Evolutionary conservation across 2,329 filamentous ascomycete species (phyloP).

Genomic region (Neonectria magnoliae): DNA sequence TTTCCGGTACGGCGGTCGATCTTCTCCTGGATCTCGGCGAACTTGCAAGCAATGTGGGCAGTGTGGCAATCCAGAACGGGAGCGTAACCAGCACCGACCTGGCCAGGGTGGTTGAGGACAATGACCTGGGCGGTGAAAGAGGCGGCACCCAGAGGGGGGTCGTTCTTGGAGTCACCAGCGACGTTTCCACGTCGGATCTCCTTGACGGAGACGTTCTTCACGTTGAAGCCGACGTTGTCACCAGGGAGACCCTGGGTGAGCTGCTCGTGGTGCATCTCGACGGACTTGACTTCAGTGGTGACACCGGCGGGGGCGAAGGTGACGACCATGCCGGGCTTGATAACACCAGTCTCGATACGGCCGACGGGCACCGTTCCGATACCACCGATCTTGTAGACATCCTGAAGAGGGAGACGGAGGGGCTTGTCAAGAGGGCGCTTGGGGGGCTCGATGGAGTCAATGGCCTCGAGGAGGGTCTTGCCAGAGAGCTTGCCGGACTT

Average conservation of each 20-base stretch:
- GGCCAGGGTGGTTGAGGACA: slow-evolving; percentile 99
- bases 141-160: slow-evolving; percentile 87
- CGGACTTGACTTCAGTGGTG: slow-evolving; percentile 99
- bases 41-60: slow-evolving; percentile 99
- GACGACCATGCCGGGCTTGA: slow-evolving; percentile 92
- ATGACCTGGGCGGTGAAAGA: slow-evolving; percentile 99
- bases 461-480: slow-evolving; percentile 99
- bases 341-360: slow-evolving; percentile 99
- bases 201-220: slow-evolving; percentile 99
- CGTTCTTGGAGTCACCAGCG: slow-evolving; percentile 99
- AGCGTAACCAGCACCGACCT: slow-evolving; percentile 98
- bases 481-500: slow-evolving; percentile 88
- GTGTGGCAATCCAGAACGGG: slow-evolving; percentile 99
- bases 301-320: slow-evolving; percentile 99
- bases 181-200: slow-evolving; percentile 99
- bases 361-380: slow-evolving; percentile 99
- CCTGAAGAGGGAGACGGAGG: slow-evolving; percentile 99
- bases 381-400: slow-evolving; percentile 99
- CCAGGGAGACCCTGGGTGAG: slow-evolving; percentile 92
- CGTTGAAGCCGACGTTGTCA: slow-evolving; percentile 99
- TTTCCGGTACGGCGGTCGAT: slow-evolving; percentile 99
- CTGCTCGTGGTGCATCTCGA: slow-evolving; percentile 99
- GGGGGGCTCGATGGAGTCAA: slow-evolving; percentile 93
- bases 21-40: slow-evolving; percentile 99
- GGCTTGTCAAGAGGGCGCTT: slow-evolving; percentile 97